Percentiles rank a stretch among this genome's conserved stretches.
These are phyloP conservation scores for Lachancea thermotolerans DNA, from an alignment of 805 yeast species.

Conservation along the genomic window DNA sequence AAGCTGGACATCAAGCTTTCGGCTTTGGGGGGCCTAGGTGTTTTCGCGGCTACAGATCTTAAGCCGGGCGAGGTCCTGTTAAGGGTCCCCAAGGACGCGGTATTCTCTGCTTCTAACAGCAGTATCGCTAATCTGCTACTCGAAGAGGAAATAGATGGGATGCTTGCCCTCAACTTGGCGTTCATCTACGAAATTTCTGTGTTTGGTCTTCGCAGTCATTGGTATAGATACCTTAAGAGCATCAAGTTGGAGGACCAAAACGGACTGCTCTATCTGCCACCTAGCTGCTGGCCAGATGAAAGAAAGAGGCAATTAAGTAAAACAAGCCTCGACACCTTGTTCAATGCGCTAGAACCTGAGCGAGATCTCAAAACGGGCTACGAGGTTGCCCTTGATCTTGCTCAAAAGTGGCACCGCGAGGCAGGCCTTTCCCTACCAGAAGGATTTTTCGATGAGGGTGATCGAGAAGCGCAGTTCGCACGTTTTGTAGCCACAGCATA, in stretches of 20 bases:
- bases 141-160: conserved; percentile 56
- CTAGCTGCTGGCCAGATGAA: conserved; percentile 55
- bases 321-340: conserved; percentile 56
- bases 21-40: conserved; percentile 62
- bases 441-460: conserved; percentile 22
- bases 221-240: conserved; percentile 60
- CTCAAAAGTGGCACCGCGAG: conserved; percentile 30
- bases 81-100: conserved; percentile 53
- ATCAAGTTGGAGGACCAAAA: conserved; percentile 35
- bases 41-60: conserved; percentile 46
- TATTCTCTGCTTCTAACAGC: conserved; percentile 54
- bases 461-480: conserved; percentile 26
- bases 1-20: conserved; percentile 42
- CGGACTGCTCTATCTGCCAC: conserved; percentile 41
- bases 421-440: conserved; percentile 26
- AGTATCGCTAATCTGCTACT: conserved; percentile 57
- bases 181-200: conserved; percentile 61
- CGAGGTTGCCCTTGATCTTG: conserved; percentile 33
- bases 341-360: conserved; percentile 30
- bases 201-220: conserved; percentile 62
- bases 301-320: conserved; percentile 46
- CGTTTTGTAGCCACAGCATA: conserved; percentile 52
- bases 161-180: conserved; percentile 59
- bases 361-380: conserved; percentile 36
- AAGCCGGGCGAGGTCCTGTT: conserved; percentile 38